A percentile compares a stretch with the other conserved stretches of the same genome.
phyloP scores from a whole-genome alignment of 2,329 filamentous ascomycete species.

The Claviceps cyperi region DNA sequence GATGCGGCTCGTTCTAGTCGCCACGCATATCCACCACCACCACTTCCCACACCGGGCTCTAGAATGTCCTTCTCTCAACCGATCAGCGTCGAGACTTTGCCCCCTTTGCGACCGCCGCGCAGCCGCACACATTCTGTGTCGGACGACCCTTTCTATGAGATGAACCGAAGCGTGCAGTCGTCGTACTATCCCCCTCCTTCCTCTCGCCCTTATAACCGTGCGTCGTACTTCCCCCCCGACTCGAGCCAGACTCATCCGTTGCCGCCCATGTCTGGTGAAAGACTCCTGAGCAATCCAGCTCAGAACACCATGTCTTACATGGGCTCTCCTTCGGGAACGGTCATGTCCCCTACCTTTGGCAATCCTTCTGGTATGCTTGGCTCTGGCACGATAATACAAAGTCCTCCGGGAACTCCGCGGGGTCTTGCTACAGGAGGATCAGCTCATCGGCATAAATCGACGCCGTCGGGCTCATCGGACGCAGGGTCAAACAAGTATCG shows the following conservation, averaged over 20 bases:
- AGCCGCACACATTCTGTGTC: constrained; percentile 19
- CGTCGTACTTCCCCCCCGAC: constrained; percentile 12
- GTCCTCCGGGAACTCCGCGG: constrained; percentile 20
- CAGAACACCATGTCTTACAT: constrained; percentile 16
- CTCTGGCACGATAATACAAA: constrained; percentile 18
- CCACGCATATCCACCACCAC: constrained; percentile 12
- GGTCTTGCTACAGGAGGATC: constrained; percentile 13
- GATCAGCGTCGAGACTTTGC: constrained; percentile 21
- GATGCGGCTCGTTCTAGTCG: constrained; percentile 7
- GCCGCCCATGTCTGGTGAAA: constrained; percentile 17
- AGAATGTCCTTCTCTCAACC: constrained; percentile 23
- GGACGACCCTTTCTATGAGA: constrained; percentile 19
- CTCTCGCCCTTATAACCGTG: constrained; percentile 17
- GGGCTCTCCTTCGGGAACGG: constrained; percentile 17
- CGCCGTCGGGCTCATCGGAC: constrained; percentile 23
- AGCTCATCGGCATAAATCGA: constrained; percentile 22
- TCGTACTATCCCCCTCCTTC: constrained; percentile 19
- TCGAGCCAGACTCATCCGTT: constrained; percentile 17
- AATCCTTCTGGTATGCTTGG: constrained; percentile 16
- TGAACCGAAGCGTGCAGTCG: constrained; percentile 14
- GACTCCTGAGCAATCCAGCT: constrained; percentile 22
- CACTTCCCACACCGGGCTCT: constrained; percentile 10
- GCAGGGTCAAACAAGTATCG: constrained; percentile 33
- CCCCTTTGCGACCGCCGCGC: constrained; percentile 24
- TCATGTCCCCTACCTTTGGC: constrained; percentile 24